Conservation (phyloP, 1,139 yeast species). For the Geotrichum klebahnii region DNA sequence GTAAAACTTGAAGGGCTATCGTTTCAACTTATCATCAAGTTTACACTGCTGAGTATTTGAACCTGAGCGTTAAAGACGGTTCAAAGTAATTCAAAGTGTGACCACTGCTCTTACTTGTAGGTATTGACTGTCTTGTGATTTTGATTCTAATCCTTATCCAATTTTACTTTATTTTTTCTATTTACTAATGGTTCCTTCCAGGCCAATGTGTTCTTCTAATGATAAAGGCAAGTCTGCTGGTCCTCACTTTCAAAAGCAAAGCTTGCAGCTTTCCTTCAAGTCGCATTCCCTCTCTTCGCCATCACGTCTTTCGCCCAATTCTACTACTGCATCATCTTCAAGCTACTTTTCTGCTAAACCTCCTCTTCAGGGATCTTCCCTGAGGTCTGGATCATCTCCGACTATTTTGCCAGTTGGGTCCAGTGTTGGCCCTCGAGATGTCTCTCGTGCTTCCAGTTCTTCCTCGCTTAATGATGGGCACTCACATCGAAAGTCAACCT, state of each 20-base stretch:
- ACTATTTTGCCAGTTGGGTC: conserved; percentile 1
- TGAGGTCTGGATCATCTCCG: conserved; percentile 2
- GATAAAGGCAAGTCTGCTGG: neutral
- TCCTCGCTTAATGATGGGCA: conserved; percentile 8
- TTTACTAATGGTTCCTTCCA: neutral
- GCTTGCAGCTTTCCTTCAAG: conserved; percentile 3
- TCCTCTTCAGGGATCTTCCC: conserved; percentile 1
- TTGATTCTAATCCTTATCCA: neutral
- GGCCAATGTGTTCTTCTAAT: neutral
- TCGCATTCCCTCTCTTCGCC: conserved; percentile 11
- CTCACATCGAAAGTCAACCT: neutral
- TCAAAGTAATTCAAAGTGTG: too few relatives aligned
- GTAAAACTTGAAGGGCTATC: too few relatives aligned
- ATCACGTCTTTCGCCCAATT: conserved; percentile 11
- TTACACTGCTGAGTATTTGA: too few relatives aligned
- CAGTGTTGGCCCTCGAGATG: neutral
- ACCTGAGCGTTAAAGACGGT: too few relatives aligned
- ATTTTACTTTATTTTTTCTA: neutral
- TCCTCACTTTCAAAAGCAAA: neutral
- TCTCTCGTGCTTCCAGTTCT: conserved; percentile 6
- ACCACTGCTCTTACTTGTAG: too few relatives aligned
- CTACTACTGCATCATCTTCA: conserved; percentile 12
- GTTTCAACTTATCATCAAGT: too few relatives aligned
- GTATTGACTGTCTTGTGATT: neutral
- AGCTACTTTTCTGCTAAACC: conserved; percentile 6